Conservation (phyloP, 305 asterid genomes). For the Petunia hybrid region DNA sequence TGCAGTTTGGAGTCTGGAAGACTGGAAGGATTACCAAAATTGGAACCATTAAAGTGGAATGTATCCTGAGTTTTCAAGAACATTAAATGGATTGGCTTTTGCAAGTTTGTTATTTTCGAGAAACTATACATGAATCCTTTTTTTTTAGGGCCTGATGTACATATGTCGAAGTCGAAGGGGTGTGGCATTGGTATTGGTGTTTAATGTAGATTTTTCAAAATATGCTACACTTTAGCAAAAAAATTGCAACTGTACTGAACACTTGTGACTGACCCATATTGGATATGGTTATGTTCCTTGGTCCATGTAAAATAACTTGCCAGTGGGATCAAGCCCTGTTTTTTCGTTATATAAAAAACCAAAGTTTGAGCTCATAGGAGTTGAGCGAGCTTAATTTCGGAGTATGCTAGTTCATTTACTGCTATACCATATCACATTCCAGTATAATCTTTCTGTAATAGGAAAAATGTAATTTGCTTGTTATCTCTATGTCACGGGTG, state of each 20-base stretch:
- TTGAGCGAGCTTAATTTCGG: neutral
- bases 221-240: neutral
- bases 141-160: neutral
- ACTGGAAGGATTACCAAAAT: neutral
- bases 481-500: neutral
- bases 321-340: neutral
- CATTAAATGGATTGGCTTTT: neutral
- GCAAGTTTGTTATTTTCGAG: neutral
- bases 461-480: neutral
- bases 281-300: neutral
- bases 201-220: neutral
- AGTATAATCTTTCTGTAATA: neutral
- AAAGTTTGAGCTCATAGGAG: neutral
- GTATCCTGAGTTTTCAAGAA: neutral
- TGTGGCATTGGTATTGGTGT: neutral
- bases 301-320: neutral
- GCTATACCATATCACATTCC: neutral
- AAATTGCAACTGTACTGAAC: neutral
- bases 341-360: neutral
- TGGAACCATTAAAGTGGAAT: neutral
- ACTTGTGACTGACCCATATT: neutral
- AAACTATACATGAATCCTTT: neutral
- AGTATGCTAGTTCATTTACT: slow-evolving; percentile 20
- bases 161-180: neutral
- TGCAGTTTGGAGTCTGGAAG: neutral